These are phyloP conservation scores for Hypomyces rosellus DNA, from an alignment of 2,329 filamentous ascomycete species.

Conservation along the genomic window DNA sequence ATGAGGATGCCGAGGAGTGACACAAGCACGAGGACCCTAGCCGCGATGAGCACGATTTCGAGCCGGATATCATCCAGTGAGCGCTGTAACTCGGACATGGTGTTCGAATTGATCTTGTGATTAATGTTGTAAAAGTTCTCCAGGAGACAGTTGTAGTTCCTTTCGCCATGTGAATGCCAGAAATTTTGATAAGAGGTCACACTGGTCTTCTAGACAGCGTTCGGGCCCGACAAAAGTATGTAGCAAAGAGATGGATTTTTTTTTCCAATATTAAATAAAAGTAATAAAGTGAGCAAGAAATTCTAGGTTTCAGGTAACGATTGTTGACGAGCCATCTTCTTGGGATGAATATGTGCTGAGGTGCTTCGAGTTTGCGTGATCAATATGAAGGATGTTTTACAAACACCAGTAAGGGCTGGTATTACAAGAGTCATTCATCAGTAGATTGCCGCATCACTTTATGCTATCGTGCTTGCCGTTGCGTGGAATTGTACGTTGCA, in stretches of 20 bases:
- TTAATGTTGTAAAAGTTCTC: background rate
- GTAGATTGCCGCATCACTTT: background rate
- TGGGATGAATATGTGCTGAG: background rate
- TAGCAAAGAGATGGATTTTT: background rate
- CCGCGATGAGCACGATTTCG: slow-evolving; percentile 29
- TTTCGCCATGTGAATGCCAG: background rate
- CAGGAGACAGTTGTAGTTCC: background rate
- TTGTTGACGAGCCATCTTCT: background rate
- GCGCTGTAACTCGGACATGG: slow-evolving; percentile 19
- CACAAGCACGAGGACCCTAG: slow-evolving; percentile 27
- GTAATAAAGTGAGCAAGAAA: no score
- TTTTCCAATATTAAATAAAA: no score
- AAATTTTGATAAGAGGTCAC: no score
- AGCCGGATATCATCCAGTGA: slow-evolving; percentile 23
- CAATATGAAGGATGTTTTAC: no score
- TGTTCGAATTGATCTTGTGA: background rate
- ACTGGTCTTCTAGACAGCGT: no score
- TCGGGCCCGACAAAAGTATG: background rate
- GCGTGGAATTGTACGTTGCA: background rate
- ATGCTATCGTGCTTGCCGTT: background rate
- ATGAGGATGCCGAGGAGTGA: slow-evolving; percentile 26
- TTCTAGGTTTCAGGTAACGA: background rate
- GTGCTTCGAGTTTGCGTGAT: no score
- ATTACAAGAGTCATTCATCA: background rate
- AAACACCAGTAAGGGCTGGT: no score